These are phyloP conservation scores for Malus sylvestris DNA, from an alignment of 306 rosid species.

Conservation along the genomic window DNA sequence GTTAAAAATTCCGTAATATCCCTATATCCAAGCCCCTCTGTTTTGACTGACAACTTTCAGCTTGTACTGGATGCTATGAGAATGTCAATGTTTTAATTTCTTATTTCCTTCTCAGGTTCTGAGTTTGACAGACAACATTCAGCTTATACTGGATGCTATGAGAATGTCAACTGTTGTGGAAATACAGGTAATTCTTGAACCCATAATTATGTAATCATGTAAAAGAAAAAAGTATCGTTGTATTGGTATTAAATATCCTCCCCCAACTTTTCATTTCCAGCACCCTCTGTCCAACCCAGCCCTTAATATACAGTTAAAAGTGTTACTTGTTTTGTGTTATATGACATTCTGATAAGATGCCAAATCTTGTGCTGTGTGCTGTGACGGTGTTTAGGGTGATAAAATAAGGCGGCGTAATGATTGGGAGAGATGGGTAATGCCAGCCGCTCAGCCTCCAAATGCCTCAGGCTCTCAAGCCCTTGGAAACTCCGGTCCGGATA, in stretches of 20 bases:
- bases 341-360: neutral
- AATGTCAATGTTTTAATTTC: constrained; percentile 22
- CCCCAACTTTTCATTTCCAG: neutral
- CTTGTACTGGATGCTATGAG: constrained; percentile 53
- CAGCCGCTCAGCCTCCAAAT: constrained; percentile 36
- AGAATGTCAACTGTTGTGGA: constrained; percentile 49
- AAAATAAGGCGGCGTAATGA: constrained; percentile 64
- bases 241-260: neutral
- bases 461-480: constrained; percentile 23
- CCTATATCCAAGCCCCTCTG: neutral
- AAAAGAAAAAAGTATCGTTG: neutral
- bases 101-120: constrained; percentile 37
- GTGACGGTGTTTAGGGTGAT: constrained; percentile 48
- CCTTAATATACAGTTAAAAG: too few species aligned
- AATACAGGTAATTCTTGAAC: constrained; percentile 52
- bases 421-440: constrained; percentile 67
- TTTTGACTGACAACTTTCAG: constrained; percentile 63
- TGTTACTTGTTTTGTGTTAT: neutral
- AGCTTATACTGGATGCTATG: constrained; percentile 54
- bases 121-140: constrained; percentile 67
- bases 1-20: neutral
- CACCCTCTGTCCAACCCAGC: neutral
- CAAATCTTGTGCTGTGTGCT: neutral
- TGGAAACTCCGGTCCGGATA: constrained; percentile 33
- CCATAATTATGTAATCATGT: neutral